A percentile compares a stretch with the other conserved stretches of the same genome.
phyloP scores from a whole-genome alignment of 139 green algal genomes.

The Pedinophyceae sp. region DNA sequence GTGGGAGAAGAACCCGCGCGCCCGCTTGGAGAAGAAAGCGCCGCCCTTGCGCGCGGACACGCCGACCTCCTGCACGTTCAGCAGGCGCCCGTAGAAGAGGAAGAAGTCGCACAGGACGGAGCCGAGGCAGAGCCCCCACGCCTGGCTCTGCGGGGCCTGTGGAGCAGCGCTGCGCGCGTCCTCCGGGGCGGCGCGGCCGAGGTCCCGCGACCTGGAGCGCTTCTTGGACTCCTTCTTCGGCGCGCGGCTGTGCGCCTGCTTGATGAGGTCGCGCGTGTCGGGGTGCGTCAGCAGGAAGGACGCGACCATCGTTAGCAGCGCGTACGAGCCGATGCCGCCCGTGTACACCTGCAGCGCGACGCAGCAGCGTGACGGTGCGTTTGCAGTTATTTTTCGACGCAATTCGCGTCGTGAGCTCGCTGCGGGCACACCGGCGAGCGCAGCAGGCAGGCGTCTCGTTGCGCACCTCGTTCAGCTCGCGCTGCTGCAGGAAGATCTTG shows the following conservation, averaged over 20 bases:
- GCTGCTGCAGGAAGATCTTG: slow-evolving; percentile 74
- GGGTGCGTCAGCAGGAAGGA: slow-evolving; percentile 67
- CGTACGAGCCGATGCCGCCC: slow-evolving; percentile 84
- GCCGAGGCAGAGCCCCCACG: slow-evolving; percentile 31
- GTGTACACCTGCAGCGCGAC: slow-evolving; percentile 68
- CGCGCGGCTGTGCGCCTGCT: background rate
- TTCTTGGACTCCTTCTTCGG: background rate
- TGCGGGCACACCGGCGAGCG: no score
- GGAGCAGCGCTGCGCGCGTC: no score
- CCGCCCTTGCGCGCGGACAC: slow-evolving; percentile 25
- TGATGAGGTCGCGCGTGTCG: no score
- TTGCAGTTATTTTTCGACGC: background rate
- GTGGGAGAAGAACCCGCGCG: slow-evolving; percentile 1
- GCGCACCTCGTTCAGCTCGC: slow-evolving; percentile 74
- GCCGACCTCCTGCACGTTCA: slow-evolving; percentile 38
- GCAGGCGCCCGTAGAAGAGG: slow-evolving; percentile 41
- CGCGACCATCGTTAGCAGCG: slow-evolving; percentile 78
- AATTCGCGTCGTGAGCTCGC: background rate
- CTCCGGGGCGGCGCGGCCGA: background rate
- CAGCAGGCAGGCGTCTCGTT: no score
- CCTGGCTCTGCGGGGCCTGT: background rate
- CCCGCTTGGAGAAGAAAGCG: slow-evolving; percentile 37
- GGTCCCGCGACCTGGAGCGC: no score
- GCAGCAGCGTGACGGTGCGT: background rate
- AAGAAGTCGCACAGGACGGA: slow-evolving; percentile 88